A percentile compares a stretch with the other conserved stretches of the same genome.
Conservation (phyloP, 1,139 yeast species). For the Chernovozyma aurita region DNA sequence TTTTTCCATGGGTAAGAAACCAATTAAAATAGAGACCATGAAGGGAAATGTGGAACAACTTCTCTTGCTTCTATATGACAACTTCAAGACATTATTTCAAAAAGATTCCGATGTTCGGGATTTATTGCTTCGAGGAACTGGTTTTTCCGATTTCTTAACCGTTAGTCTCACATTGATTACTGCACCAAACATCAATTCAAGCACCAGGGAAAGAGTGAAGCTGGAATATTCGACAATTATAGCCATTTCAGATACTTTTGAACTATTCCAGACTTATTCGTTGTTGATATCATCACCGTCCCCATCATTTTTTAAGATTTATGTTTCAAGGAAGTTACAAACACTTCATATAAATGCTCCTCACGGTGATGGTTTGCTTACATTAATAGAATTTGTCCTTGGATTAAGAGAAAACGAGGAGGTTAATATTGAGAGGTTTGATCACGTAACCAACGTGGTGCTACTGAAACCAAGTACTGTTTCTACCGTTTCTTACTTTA, state of each 20-base stretch:
- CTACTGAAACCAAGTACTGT: slow-evolving; percentile 56
- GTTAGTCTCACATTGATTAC: slow-evolving; percentile 50
- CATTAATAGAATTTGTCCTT: slow-evolving; percentile 70
- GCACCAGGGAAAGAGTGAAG: not conserved
- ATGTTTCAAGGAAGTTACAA: slow-evolving; percentile 46
- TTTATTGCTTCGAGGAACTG: slow-evolving; percentile 64
- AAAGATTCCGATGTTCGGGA: slow-evolving; percentile 49
- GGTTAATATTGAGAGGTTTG: slow-evolving; percentile 59
- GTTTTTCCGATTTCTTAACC: slow-evolving; percentile 63
- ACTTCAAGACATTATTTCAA: slow-evolving; percentile 29
- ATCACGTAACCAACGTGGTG: slow-evolving; percentile 59
- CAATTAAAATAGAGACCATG: slow-evolving; percentile 16
- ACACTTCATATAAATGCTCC: slow-evolving; percentile 51
- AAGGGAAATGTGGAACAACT: not conserved
- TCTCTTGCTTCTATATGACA: slow-evolving; percentile 24
- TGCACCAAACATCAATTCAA: slow-evolving; percentile 27
- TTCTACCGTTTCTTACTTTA: slow-evolving; percentile 46
- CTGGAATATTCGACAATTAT: slow-evolving; percentile 10
- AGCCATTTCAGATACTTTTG: slow-evolving; percentile 52
- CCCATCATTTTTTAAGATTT: slow-evolving; percentile 35
- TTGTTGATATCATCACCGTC: slow-evolving; percentile 43
- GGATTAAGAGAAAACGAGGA: slow-evolving; percentile 75
- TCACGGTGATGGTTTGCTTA: slow-evolving; percentile 57
- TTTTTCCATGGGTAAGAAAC: slow-evolving; percentile 26
- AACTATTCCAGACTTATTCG: slow-evolving; percentile 53